Percentiles rank a stretch among this genome's conserved stretches.
These are phyloP conservation scores for Anastatica hierochuntica DNA, from an alignment of 345 rosid genomes.

Conservation along the genomic window DNA sequence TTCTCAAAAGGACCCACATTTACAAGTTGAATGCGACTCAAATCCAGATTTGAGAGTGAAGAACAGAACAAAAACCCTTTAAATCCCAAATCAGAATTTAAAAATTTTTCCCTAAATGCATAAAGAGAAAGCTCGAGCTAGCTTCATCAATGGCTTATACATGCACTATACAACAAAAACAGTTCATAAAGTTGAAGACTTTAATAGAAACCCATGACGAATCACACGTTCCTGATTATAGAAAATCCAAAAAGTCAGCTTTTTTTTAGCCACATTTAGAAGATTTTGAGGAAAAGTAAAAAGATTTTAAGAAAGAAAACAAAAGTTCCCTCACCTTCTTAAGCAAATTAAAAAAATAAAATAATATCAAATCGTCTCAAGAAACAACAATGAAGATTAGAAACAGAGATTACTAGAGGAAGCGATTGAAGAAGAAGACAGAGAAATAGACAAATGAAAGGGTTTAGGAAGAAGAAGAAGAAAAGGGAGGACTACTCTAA, in stretches of 20 bases:
- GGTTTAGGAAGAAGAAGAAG: slow-evolving; percentile 16
- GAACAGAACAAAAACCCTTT: background rate
- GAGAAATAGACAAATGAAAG: background rate
- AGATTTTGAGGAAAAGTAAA: background rate
- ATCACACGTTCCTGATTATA: background rate
- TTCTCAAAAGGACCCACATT: slow-evolving; percentile 17
- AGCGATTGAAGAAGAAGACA: no score
- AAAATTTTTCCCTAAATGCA: background rate
- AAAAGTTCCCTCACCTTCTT: slow-evolving; percentile 14
- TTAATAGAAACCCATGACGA: slow-evolving; percentile 23
- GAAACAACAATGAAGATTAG: slow-evolving; percentile 13
- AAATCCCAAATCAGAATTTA: slow-evolving; percentile 6
- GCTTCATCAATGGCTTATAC: slow-evolving; percentile 18
- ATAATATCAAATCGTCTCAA: slow-evolving; percentile 4
- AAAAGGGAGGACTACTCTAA: slow-evolving; percentile 27
- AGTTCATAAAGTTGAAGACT: slow-evolving; percentile 13
- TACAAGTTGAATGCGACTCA: slow-evolving; percentile 14
- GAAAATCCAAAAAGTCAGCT: slow-evolving; percentile 8
- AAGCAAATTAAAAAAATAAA: background rate
- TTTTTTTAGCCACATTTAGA: slow-evolving; percentile 11
- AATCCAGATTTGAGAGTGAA: slow-evolving; percentile 1
- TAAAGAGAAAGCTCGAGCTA: slow-evolving; percentile 1
- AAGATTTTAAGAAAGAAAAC: background rate
- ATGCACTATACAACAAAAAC: slow-evolving; percentile 3
- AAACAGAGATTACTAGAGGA: no score